phyloP scores from a whole-genome alignment of 495 filamentous ascomycete species.

The Chaetomium cochliodes region DNA sequence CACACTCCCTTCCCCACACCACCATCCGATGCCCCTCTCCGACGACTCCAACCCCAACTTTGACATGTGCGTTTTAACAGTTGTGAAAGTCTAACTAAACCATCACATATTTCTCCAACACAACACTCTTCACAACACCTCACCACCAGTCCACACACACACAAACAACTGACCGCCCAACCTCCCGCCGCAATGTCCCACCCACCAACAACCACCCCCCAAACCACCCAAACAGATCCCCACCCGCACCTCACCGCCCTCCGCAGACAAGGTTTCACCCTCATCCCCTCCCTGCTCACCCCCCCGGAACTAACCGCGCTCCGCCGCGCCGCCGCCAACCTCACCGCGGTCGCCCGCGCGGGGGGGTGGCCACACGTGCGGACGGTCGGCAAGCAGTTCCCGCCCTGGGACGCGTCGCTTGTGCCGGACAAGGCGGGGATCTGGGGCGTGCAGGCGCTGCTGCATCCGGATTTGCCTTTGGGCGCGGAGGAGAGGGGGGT shows the following conservation, averaged over 20 bases:
- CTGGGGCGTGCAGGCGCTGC: conserved; percentile 82
- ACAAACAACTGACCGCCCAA: neutral
- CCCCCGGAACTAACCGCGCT: conserved; percentile 41
- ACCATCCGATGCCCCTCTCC: conserved; percentile 11
- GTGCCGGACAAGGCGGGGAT: conserved; percentile 54
- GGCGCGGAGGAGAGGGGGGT: conserved; percentile 41
- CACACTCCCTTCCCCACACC: conserved; percentile 1
- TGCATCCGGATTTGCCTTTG: conserved; percentile 62
- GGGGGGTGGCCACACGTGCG: conserved; percentile 76
- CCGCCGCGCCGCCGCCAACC: conserved; percentile 52
- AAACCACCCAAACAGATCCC: conserved; percentile 11
- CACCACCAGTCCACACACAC: neutral
- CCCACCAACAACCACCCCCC: neutral
- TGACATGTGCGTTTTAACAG: neutral
- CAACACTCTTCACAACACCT: neutral
- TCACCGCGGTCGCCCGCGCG: conserved; percentile 55
- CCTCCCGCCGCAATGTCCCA: neutral
- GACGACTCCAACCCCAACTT: conserved; percentile 1
- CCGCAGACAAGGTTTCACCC: conserved; percentile 37
- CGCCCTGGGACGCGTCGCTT: conserved; percentile 62
- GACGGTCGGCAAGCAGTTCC: conserved; percentile 82
- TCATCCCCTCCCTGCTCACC: conserved; percentile 40
- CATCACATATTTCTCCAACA: too few relatives aligned
- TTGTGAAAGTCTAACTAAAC: neutral
- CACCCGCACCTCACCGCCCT: conserved; percentile 33